These are phyloP conservation scores for Achaetomium macrosporum DNA, from an alignment of 2,329 filamentous ascomycete species.

Conservation along the genomic window DNA sequence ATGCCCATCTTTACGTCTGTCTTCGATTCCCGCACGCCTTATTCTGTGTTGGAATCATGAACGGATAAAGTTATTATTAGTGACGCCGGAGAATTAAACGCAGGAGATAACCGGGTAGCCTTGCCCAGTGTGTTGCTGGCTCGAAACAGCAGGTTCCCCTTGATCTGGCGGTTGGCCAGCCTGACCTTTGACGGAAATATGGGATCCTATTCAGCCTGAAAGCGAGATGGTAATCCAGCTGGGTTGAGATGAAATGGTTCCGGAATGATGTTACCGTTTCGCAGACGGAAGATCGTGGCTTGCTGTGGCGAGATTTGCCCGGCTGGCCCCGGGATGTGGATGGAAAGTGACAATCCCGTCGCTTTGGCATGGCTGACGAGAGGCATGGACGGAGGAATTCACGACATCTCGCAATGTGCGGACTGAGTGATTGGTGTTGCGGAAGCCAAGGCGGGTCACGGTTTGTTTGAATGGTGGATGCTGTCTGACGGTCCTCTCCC, in stretches of 20 bases:
- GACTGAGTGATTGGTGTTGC: background rate
- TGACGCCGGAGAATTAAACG: constrained; percentile 14
- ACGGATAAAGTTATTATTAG: background rate
- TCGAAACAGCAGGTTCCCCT: constrained; percentile 5
- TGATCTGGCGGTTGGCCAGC: background rate
- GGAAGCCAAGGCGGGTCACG: background rate
- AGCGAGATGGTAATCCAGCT: constrained; percentile 5
- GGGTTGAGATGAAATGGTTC: constrained; percentile 1
- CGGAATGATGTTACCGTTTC: constrained; percentile 4
- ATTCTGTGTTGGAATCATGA: background rate
- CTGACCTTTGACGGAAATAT: constrained; percentile 15
- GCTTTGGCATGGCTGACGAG: background rate
- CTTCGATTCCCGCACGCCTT: background rate
- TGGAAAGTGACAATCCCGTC: constrained; percentile 17
- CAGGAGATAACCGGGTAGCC: constrained; percentile 18
- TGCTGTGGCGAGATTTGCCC: background rate
- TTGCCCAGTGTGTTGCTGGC: background rate
- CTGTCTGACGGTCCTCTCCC: background rate
- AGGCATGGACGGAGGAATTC: constrained; percentile 16
- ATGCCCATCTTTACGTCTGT: background rate
- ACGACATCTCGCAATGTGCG: background rate
- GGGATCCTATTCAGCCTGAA: constrained; percentile 22
- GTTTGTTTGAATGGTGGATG: constrained; percentile 4
- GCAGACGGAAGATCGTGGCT: constrained; percentile 9
- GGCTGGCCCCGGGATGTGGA: constrained; percentile 10